These are phyloP conservation scores for Microsporum canis DNA, from an alignment of 2,329 filamentous ascomycete genomes.

Conservation along the genomic window DNA sequence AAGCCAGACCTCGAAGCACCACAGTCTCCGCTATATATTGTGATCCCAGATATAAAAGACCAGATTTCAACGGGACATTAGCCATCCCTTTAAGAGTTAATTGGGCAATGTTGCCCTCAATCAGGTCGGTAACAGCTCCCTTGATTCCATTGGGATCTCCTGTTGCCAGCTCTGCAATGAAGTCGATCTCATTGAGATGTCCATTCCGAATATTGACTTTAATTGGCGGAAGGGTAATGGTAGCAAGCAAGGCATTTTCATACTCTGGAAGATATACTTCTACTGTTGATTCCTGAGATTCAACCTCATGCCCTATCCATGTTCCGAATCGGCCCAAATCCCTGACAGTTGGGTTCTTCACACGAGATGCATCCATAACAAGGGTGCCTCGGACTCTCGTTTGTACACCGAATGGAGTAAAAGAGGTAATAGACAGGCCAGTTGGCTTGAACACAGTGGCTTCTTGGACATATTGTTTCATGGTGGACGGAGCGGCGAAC, in stretches of 20 bases:
- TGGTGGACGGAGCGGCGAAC: constrained; percentile 67
- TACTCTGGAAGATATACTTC: constrained; percentile 76
- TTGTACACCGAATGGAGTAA: constrained; percentile 65
- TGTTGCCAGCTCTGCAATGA: constrained; percentile 63
- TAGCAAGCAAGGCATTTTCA: constrained; percentile 63
- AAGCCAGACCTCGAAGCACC: constrained; percentile 62
- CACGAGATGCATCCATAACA: constrained; percentile 63
- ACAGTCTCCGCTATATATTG: constrained; percentile 64
- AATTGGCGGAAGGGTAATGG: constrained; percentile 62
- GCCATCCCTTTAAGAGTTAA: constrained; percentile 65
- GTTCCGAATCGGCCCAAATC: constrained; percentile 67
- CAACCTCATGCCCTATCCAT: constrained; percentile 65
- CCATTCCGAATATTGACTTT: constrained; percentile 67
- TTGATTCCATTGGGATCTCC: constrained; percentile 68
- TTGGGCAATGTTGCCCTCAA: constrained; percentile 62
- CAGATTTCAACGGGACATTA: constrained; percentile 62
- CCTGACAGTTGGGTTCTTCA: constrained; percentile 58
- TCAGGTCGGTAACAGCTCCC: constrained; percentile 74
- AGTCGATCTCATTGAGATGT: constrained; percentile 63
- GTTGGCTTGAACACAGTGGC: constrained; percentile 73
- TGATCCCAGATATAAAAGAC: constrained; percentile 65
- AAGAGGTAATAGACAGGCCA: constrained; percentile 71
- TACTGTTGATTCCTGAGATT: constrained; percentile 61
- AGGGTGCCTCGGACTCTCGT: constrained; percentile 76
- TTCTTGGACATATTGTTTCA: constrained; percentile 77